Percentiles rank a stretch among this genome's conserved stretches.
Evolutionary conservation across 495 filamentous ascomycete genomes (phyloP).

Genomic region (Hyphodiscus hymeniophilus): DNA sequence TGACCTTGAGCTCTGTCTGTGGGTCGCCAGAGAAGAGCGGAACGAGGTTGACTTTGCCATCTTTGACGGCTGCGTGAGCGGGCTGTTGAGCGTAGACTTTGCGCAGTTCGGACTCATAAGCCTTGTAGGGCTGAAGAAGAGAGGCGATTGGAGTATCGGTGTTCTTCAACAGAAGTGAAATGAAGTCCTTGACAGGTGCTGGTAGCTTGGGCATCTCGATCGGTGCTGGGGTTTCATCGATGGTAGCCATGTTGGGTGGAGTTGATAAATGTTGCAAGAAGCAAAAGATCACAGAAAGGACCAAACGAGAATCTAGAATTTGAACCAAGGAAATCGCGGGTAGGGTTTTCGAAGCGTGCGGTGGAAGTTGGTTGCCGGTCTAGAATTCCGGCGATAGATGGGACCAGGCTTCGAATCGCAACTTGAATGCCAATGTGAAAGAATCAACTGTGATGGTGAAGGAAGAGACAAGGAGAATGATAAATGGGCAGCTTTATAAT

Average conservation of each 20-base stretch:
- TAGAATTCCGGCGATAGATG: too few species aligned
- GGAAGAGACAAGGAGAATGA: too few species aligned
- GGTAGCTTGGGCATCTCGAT: constrained; percentile 9
- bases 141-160: constrained; percentile 44
- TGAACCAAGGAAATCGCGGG: too few species aligned
- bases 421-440: too few species aligned
- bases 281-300: too few species aligned
- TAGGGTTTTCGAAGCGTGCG: too few species aligned
- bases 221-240: not conserved
- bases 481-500: too few species aligned
- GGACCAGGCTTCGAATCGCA: too few species aligned
- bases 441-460: too few species aligned
- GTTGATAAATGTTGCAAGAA: too few species aligned
- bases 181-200: constrained; percentile 26
- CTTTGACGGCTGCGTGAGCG: constrained; percentile 44
- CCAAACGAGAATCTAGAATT: too few species aligned
- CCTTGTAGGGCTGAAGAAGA: constrained; percentile 58
- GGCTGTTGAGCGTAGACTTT: constrained; percentile 66
- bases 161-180: constrained; percentile 37
- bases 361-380: too few species aligned
- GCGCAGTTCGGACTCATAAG: constrained; percentile 59
- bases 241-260: constrained; percentile 1
- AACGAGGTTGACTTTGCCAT: constrained; percentile 57
- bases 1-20: constrained; percentile 46
- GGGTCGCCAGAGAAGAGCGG: constrained; percentile 53